phyloP scores from a whole-genome alignment of 2,329 filamentous ascomycete genomes.

The Aplosporella prunicola region DNA sequence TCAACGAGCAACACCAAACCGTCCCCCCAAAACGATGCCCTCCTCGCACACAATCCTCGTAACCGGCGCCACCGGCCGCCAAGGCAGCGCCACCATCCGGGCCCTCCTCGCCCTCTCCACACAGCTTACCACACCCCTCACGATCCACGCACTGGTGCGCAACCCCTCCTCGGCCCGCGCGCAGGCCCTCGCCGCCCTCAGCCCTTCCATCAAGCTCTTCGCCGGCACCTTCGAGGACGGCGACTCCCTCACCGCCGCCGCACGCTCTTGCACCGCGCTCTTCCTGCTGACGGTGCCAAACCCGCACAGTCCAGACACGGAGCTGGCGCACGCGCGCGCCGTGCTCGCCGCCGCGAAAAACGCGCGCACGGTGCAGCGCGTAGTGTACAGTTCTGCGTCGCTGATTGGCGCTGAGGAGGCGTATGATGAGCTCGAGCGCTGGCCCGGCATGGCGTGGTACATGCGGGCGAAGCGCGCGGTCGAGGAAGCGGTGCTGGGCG shows the following conservation, averaged over 20 bases:
- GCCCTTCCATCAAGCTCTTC: conserved; percentile 10
- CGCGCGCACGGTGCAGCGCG: not conserved
- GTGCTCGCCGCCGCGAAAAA: not conserved
- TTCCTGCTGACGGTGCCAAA: not conserved
- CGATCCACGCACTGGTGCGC: conserved; percentile 5
- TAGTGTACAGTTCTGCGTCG: conserved; percentile 1
- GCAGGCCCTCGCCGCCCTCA: conserved; percentile 4
- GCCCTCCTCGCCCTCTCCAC: conserved; percentile 14
- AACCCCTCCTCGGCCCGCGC: not conserved
- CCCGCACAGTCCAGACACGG: not conserved
- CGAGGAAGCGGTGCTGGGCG: conserved; percentile 1
- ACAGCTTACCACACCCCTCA: not conserved
- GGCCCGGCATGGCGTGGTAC: not conserved
- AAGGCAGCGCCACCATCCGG: conserved; percentile 37
- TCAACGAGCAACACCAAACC: not conserved
- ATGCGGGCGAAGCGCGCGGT: conserved; percentile 1
- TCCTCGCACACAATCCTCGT: conserved; percentile 2
- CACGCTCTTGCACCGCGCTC: not conserved
- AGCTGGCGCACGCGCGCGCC: not conserved
- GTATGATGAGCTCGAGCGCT: not conserved
- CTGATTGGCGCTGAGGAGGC: not conserved
- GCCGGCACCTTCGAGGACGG: conserved; percentile 1
- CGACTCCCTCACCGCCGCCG: not conserved
- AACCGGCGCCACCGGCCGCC: conserved; percentile 30
- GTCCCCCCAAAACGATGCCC: not conserved